These are phyloP conservation scores for Calonectria ilicicola DNA, from an alignment of 2,329 filamentous ascomycete species.

Conservation along the genomic window DNA sequence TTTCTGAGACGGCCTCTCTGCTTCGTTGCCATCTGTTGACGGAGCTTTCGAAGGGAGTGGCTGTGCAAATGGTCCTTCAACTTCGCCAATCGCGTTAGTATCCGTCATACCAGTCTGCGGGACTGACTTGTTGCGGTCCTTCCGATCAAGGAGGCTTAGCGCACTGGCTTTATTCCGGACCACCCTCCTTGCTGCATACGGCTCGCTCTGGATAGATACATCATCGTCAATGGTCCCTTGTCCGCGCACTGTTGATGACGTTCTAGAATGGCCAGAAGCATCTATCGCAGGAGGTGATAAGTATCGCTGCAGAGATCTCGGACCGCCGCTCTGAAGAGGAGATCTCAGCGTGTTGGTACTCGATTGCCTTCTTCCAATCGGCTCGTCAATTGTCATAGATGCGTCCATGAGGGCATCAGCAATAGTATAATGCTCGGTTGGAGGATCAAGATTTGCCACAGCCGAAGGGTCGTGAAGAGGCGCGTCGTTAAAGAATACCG, in stretches of 20 bases:
- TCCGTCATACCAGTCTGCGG: constrained; percentile 71
- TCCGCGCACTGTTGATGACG: constrained; percentile 46
- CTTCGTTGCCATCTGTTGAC: constrained; percentile 39
- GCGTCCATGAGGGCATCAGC: constrained; percentile 92
- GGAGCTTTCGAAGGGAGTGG: constrained; percentile 35
- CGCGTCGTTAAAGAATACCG: constrained; percentile 90
- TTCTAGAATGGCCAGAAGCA: constrained; percentile 53
- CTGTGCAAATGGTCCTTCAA: constrained; percentile 67
- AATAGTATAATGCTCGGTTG: constrained; percentile 76
- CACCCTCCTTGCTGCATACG: constrained; percentile 57
- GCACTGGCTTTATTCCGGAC: constrained; percentile 71
- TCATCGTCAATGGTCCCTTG: constrained; percentile 49
- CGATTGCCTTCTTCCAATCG: constrained; percentile 64
- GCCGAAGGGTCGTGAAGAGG: constrained; percentile 60
- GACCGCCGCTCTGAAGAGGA: constrained; percentile 53
- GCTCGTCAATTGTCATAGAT: constrained; percentile 85
- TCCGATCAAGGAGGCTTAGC: constrained; percentile 69
- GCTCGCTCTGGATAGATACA: constrained; percentile 52
- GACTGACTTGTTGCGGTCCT: constrained; percentile 68
- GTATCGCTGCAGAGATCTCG: constrained; percentile 44
- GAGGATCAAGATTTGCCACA: constrained; percentile 46
- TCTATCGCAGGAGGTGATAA: constrained; percentile 47
- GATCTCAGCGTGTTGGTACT: constrained; percentile 64
- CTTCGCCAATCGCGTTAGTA: constrained; percentile 69
- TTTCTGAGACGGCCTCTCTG: constrained; percentile 53